Conservation (phyloP, 2,329 filamentous ascomycete species). For the Alternaria arbusti region DNA sequence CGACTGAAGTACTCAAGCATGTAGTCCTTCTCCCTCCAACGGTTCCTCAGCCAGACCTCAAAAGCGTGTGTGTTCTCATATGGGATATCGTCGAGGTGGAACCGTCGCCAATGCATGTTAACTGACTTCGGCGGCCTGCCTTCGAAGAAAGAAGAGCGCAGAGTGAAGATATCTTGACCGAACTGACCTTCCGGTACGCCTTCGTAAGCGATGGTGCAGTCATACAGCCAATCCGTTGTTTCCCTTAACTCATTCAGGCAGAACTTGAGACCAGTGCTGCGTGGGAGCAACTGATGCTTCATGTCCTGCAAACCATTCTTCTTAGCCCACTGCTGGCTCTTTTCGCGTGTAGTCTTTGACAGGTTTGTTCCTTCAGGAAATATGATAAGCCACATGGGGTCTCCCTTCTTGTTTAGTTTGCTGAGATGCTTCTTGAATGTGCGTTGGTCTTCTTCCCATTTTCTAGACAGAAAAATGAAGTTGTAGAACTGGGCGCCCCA, state of each 20-base stretch:
- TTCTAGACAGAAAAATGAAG: slow-evolving; percentile 91
- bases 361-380: slow-evolving; percentile 90
- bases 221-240: slow-evolving; percentile 82
- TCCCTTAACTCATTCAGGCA: slow-evolving; percentile 77
- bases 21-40: slow-evolving; percentile 92
- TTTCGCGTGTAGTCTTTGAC: slow-evolving; percentile 71
- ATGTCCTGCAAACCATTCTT: slow-evolving; percentile 76
- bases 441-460: slow-evolving; percentile 80
- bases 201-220: slow-evolving; percentile 95
- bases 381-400: slow-evolving; percentile 89
- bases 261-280: slow-evolving; percentile 81
- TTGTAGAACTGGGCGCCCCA: slow-evolving; percentile 84
- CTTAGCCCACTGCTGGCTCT: slow-evolving; percentile 76
- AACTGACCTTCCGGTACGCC: slow-evolving; percentile 76
- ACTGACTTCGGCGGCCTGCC: slow-evolving; percentile 91
- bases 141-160: slow-evolving; percentile 86
- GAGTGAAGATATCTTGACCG: slow-evolving; percentile 88
- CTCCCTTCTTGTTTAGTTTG: slow-evolving; percentile 70
- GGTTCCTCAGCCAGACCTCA: slow-evolving; percentile 80
- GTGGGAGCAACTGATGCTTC: slow-evolving; percentile 76
- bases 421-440: slow-evolving; percentile 76
- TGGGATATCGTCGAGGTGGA: slow-evolving; percentile 80
- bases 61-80: slow-evolving; percentile 76
- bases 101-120: slow-evolving; percentile 95
- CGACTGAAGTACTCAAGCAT: slow-evolving; percentile 79